These are phyloP conservation scores for Isoetes taiwanensis DNA, from an alignment of 75 land plant genomes.

Conservation along the genomic window DNA sequence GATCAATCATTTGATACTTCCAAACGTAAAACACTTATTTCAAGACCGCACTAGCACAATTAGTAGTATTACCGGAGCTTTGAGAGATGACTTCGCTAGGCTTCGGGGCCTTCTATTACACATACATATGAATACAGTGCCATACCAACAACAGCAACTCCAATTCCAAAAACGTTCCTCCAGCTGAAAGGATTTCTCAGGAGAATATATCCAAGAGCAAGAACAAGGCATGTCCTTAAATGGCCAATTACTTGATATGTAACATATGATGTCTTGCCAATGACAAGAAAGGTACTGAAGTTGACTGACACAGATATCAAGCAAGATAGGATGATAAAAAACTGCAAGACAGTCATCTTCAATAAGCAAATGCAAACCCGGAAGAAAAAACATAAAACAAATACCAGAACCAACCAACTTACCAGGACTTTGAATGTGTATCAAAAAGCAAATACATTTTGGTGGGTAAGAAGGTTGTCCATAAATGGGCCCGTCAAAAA, in stretches of 20 bases:
- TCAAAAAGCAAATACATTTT: conserved; percentile 81
- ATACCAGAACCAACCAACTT: conserved; percentile 29
- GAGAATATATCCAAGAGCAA: conserved; percentile 88
- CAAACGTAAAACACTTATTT: too few relatives aligned
- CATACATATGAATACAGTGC: conserved; percentile 66
- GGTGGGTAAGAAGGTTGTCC: conserved; percentile 66
- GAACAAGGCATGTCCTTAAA: conserved; percentile 85
- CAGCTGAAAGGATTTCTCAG: conserved; percentile 95
- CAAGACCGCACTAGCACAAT: too few relatives aligned
- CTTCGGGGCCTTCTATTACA: conserved; percentile 50
- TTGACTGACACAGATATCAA: conserved; percentile 95
- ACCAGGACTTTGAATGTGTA: conserved; percentile 76
- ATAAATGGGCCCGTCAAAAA: conserved; percentile 79
- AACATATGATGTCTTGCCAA: conserved; percentile 95
- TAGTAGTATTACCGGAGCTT: too few relatives aligned
- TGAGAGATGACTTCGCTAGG: conserved; percentile 38
- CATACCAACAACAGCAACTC: conserved; percentile 83
- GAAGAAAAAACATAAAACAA: too few relatives aligned
- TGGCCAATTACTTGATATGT: conserved; percentile 97
- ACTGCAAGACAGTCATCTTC: conserved; percentile 46
- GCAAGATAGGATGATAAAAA: conserved; percentile 84
- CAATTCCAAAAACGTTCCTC: conserved; percentile 79
- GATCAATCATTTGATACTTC: too few relatives aligned
- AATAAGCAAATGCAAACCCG: background rate
- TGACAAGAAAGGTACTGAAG: conserved; percentile 96